Evolutionary conservation across 495 filamentous ascomycete genomes (phyloP).

Genomic region (Penicillium ucsense): DNA sequence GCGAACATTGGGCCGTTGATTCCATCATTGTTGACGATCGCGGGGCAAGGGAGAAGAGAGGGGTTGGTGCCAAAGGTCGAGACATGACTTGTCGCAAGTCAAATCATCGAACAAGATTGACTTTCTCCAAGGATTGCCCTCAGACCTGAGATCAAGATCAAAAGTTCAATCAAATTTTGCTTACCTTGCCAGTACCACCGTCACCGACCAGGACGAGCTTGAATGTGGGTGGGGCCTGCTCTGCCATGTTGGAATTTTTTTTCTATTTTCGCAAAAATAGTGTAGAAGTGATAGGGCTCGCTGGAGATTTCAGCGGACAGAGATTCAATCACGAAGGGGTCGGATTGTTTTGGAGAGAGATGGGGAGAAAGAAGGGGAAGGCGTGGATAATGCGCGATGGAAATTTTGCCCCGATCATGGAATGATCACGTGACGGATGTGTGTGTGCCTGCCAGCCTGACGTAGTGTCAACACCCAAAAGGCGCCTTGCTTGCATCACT

Average conservation of each 20-base stretch:
- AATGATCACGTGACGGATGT: slow-evolving; percentile 25
- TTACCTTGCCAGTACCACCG: slow-evolving; percentile 98
- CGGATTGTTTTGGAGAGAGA: slow-evolving; percentile 10
- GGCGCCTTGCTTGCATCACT: slow-evolving; percentile 1
- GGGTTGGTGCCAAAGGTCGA: slow-evolving; percentile 3
- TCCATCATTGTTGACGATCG: slow-evolving; percentile 23
- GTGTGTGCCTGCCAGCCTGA: slow-evolving; percentile 19
- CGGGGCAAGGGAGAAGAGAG: slow-evolving; percentile 13
- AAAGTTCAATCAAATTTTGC: slow-evolving; percentile 16
- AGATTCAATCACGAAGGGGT: slow-evolving; percentile 1
- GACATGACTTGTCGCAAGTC: neutral
- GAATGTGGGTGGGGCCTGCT: slow-evolving; percentile 63
- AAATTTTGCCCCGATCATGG: slow-evolving; percentile 38
- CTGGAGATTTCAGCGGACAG: slow-evolving; percentile 2
- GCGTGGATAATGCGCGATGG: slow-evolving; percentile 27
- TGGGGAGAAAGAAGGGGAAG: slow-evolving; percentile 15
- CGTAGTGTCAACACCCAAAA: slow-evolving; percentile 12
- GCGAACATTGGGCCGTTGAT: slow-evolving; percentile 20
- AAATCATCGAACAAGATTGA: neutral
- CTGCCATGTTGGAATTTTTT: slow-evolving; percentile 49
- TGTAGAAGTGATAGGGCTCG: neutral
- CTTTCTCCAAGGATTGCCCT: neutral
- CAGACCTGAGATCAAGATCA: slow-evolving; percentile 2
- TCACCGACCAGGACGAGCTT: slow-evolving; percentile 99
- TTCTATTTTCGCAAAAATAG: slow-evolving; percentile 2